These are phyloP conservation scores for Copromyces sp. DNA, from an alignment of 495 filamentous ascomycete genomes.

Conservation along the genomic window DNA sequence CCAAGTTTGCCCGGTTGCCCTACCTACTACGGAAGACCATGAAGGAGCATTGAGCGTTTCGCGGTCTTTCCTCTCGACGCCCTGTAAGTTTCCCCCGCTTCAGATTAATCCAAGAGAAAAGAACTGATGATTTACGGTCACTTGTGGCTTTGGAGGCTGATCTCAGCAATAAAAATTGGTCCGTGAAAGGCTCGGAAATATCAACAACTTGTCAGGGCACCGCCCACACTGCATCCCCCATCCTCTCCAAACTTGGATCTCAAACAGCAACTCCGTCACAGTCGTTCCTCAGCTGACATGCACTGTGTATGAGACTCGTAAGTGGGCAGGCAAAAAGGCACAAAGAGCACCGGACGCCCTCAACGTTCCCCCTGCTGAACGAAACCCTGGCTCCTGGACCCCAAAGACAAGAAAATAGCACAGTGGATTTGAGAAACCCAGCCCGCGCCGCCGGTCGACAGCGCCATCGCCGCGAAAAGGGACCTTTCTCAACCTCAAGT, in stretches of 20 bases:
- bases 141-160: neutral
- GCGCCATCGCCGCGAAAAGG: neutral
- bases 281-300: neutral
- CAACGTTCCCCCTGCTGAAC: conserved; percentile 10
- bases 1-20: neutral
- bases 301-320: neutral
- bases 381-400: conserved; percentile 5
- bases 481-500: neutral
- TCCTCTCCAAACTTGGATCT: neutral
- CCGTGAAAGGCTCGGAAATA: neutral
- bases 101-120: neutral
- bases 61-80: neutral
- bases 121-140: neutral
- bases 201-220: neutral
- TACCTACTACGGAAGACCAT: neutral
- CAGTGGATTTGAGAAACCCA: neutral
- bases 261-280: neutral
- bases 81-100: neutral
- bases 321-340: neutral
- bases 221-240: neutral
- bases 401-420: neutral
- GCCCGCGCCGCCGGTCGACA: neutral
- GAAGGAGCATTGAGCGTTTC: neutral
- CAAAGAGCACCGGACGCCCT: neutral
- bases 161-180: neutral